Base-by-base conservation (phyloP, 2,329 filamentous ascomycete species). In the Xylaria sp. region DNA sequence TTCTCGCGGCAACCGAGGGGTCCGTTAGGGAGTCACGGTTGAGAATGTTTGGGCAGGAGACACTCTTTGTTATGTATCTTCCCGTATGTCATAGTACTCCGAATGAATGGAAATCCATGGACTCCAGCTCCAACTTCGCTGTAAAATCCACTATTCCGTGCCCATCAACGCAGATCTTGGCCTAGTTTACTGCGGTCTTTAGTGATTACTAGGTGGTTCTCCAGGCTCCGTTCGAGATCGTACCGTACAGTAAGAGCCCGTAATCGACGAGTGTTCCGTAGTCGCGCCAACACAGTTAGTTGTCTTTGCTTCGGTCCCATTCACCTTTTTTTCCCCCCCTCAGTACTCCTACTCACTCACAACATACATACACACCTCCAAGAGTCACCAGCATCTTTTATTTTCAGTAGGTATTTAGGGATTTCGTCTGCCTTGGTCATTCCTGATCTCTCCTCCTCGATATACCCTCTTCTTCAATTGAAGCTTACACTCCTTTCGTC, bases 341-440 rank as follows among this genome's bases (percentile, higher is more conserved):
- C 23, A 30, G 23, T 30, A 30, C 23, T 30, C 23, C 23, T 30
- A 30, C 23, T 30, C 23, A 30, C 23, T 30, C 23, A 30, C 23
- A 30, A 30, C 23, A 30, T 30, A 30, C 59, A 55, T 47, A 46
- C 44, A 63, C 58, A 62, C 59, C 62, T 62, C 11, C 62, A 63
- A 46, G 57, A 42, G 39, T 42, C 54, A 54, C 39, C 35, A 10
- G 5, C 39, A 59, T 47, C 30, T 49, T 49, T 35, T 30, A 50
- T n/a, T 19, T 18, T n/a, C 11, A 52, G 35, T 23, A 42, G 37
- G 13, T 42, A 9, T 46, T n/a, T 42, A 49, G 39, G 49, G 53
- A 19, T 42, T 48, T 19, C 9, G 6, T 34, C 39, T 56, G 44
- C 58, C 47, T 6, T 37, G 10, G 46, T 30, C 13, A 54, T 54